Base-by-base conservation (phyloP, 1,139 yeast species). In the Meyerozyma guilliermondii region DNA sequence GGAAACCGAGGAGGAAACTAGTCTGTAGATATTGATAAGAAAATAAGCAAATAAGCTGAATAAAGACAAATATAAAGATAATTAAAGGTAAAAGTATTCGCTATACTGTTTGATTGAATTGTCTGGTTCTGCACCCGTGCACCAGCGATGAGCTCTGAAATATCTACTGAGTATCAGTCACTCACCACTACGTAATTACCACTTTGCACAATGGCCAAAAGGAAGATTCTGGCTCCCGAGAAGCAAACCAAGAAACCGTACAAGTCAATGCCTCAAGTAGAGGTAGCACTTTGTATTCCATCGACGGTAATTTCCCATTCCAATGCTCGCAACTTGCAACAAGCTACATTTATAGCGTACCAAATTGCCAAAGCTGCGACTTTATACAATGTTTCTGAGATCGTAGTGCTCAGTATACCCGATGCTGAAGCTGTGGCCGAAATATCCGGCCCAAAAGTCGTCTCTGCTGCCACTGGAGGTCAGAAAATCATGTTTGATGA, bases 291-390 rank as follows among this genome's bases (percentile, higher is more conserved):
- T 14, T 83, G 94, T 60, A 70, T 87, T 31, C 88, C 92, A 2
- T 76, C 88, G 1, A 70, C 81, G 1, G 71, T 78, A 5, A 73
- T 84, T 16, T 65, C 75, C 2, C 48, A 50, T 6, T 56, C 76
- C 16, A 77, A 79, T 58, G 85, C 92, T 40, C 64, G 64, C 42
- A 83, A 82, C 51, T 65, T 86, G 42, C 83, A 83, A 49, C 96
- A 88, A 59, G 80, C 79, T 10, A 87, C 95, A 0, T 69, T 76
- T 45, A 71, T 81, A 2, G 81, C 86, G 1, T 85, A 88, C 54
- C 95, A 88, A 61, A 72, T 89, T 24, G 94, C 95, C 14, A 78
- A 83, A 52, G 80, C 83, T 2, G 85, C 89, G 5, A 77, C 86
- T 27, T 68, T 79, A 13, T 88, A 75, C 58, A 74, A 79, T 43